Base-by-base conservation (phyloP, 2,329 filamentous ascomycete species). In the Hymenoscyphus fructigenus region DNA sequence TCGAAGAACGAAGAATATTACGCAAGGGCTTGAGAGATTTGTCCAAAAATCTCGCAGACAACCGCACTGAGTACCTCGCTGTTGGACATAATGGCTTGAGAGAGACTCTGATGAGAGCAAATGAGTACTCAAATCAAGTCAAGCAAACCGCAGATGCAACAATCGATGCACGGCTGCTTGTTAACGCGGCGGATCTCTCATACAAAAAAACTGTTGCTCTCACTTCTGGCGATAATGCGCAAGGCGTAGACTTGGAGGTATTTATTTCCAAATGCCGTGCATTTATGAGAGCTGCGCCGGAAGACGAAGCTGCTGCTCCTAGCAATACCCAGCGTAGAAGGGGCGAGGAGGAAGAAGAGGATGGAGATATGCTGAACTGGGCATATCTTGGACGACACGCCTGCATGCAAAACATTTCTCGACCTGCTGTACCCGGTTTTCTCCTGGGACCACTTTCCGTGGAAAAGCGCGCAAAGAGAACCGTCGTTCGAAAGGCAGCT, bases 71-170 rank as follows among this genome's bases (percentile, higher is more conserved):
- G 71, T 90, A 88, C 66, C 78, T 96, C 28, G 83, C 87, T 69
- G 82, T 84, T 0, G 85, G 86, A 44, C 91, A 89, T 9, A 80
- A 83, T 28, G 87, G 88, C 1, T 80, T 97, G 17, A 80, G 85
- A 65, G 82, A 89, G 10, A 87, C 88, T 1, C 80, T 98, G 28
- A 76, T 84, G 28, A 83, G 84, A 68, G 88, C 90, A 17, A 88
- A 95, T 70, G 77, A 82, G 41, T 79, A 89, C 15, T 88, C 89
- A 67, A 81, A 82, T 63, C 82, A 87, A 70, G 89, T 96, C 66
- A 91, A 90, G 72, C 93, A 97, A 79, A 97, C 95, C 0, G 88
- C 89, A 1, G 95, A 98, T 76, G 95, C 95, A 0, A 91, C 91
- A 0, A 89, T 96, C 66, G 95, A 99, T 75, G 93, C 94, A 0